Percentiles rank a stretch among this genome's conserved stretches.
These are phyloP conservation scores for Nidula microcarpa DNA, from an alignment of 768 basidiomycete species.

Conservation along the genomic window DNA sequence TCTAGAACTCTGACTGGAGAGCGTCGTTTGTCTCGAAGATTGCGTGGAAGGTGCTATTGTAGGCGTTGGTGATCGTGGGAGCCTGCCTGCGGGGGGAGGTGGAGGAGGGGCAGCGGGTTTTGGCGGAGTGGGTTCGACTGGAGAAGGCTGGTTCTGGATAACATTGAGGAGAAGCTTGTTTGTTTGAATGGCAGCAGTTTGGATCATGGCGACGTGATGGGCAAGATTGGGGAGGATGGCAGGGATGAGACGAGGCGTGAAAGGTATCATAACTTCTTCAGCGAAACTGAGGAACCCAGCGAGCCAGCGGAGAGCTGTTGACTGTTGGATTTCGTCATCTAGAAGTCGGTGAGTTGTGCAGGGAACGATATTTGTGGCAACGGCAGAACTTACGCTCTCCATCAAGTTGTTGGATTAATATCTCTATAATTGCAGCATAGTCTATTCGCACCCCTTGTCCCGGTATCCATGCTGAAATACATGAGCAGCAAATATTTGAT, in stretches of 20 bases:
- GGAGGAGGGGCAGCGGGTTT: conserved; percentile 13
- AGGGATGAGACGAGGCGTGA: conserved; percentile 89
- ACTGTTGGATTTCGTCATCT: conserved; percentile 96
- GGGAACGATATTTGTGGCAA: conserved; percentile 2
- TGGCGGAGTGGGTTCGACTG: conserved; percentile 43
- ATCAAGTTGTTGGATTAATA: conserved; percentile 83
- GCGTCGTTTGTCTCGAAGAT: conserved; percentile 47
- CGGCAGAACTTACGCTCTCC: conserved; percentile 62
- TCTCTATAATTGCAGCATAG: conserved; percentile 90
- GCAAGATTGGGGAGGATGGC: conserved; percentile 94
- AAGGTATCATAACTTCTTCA: conserved; percentile 90
- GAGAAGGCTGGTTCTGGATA: conserved; percentile 80
- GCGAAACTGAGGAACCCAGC: conserved; percentile 86
- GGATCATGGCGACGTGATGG: conserved; percentile 86
- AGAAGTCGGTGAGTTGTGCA: conserved; percentile 3
- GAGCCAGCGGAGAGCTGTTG: conserved; percentile 91
- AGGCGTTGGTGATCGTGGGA: conserved; percentile 58
- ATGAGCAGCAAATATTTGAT: conserved; percentile 4
- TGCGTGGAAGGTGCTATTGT: conserved; percentile 47
- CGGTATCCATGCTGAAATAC: conserved; percentile 71
- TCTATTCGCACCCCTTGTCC: conserved; percentile 93
- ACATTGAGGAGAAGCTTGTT: conserved; percentile 84
- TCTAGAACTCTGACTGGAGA: conserved; percentile 36
- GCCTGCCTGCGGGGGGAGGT: conserved; percentile 24
- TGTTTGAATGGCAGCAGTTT: conserved; percentile 79